These are phyloP conservation scores for Leccinum subrobustum DNA, from an alignment of 1,284 basidiomycete genomes.

Conservation along the genomic window DNA sequence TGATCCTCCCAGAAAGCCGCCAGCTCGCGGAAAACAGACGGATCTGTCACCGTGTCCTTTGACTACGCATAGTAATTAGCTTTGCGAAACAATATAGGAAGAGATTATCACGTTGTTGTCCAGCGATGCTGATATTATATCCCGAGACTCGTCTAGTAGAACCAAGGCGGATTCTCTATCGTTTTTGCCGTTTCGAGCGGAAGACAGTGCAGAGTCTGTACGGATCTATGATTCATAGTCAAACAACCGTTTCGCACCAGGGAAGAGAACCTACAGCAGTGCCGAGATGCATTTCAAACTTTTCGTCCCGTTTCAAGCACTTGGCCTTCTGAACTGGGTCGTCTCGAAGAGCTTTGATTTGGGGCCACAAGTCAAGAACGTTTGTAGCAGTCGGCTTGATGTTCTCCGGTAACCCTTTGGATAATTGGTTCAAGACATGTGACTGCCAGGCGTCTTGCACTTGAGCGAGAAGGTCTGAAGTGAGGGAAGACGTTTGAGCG, in stretches of 20 bases:
- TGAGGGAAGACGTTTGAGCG: conserved; percentile 54
- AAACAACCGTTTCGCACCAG: conserved; percentile 16
- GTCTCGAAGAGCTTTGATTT: conserved; percentile 45
- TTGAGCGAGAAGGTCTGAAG: conserved; percentile 57
- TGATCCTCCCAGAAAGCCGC: conserved; percentile 89
- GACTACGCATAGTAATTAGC: conserved; percentile 45
- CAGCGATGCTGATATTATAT: conserved; percentile 71
- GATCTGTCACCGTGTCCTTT: conserved; percentile 83
- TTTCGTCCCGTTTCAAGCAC: conserved; percentile 78
- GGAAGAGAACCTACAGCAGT: conserved; percentile 56
- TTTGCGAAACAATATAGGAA: not conserved
- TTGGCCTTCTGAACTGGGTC: conserved; percentile 68
- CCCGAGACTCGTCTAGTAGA: conserved; percentile 73
- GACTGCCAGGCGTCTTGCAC: conserved; percentile 63
- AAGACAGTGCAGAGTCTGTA: conserved; percentile 49
- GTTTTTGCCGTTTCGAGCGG: conserved; percentile 42
- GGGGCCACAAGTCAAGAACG: conserved; percentile 54
- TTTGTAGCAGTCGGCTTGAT: conserved; percentile 47
- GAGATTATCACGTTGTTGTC: conserved; percentile 65
- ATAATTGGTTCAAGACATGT: conserved; percentile 62
- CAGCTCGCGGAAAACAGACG: conserved; percentile 80
- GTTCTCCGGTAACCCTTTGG: conserved; percentile 51
- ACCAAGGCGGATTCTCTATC: conserved; percentile 51
- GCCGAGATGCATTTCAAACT: conserved; percentile 85
- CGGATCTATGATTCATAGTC: conserved; percentile 43